These are phyloP conservation scores for Eremothecium coryli DNA, from an alignment of 1,139 yeast genomes.

Conservation along the genomic window DNA sequence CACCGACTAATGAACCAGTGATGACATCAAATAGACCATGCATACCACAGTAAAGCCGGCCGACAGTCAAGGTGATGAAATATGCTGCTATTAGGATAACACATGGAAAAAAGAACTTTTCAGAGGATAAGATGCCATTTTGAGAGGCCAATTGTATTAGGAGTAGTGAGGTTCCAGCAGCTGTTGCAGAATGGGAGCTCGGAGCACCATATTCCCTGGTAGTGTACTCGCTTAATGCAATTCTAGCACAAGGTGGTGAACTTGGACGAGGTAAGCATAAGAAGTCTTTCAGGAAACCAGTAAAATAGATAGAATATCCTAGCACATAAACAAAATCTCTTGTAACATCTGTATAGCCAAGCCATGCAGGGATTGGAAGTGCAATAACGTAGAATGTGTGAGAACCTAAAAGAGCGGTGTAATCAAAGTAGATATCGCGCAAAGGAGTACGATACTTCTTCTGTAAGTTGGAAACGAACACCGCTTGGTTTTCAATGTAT, in stretches of 20 bases:
- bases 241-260: slow-evolving; percentile 84
- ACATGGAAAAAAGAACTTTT: not conserved
- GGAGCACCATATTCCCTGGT: slow-evolving; percentile 95
- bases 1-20: slow-evolving; percentile 60
- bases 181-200: slow-evolving; percentile 86
- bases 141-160: slow-evolving; percentile 16
- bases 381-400: slow-evolving; percentile 88
- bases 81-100: slow-evolving; percentile 35
- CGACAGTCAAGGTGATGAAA: slow-evolving; percentile 59
- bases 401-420: slow-evolving; percentile 84
- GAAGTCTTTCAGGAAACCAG: slow-evolving; percentile 74
- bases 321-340: slow-evolving; percentile 64
- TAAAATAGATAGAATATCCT: slow-evolving; percentile 75
- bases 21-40: slow-evolving; percentile 79
- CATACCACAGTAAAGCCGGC: slow-evolving; percentile 94
- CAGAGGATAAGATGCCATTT: slow-evolving; percentile 3
- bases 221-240: slow-evolving; percentile 82
- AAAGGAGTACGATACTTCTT: slow-evolving; percentile 38
- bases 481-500: slow-evolving; percentile 58
- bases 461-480: slow-evolving; percentile 52
- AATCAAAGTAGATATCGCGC: slow-evolving; percentile 71
- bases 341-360: slow-evolving; percentile 52
- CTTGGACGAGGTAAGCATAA: slow-evolving; percentile 87
- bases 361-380: slow-evolving; percentile 83
- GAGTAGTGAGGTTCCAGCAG: slow-evolving; percentile 57